Evolutionary conservation across 2,329 filamentous ascomycete genomes (phyloP), one percentile per base, ranked within the genome.

Genomic region (Fusarium sp.): DNA sequence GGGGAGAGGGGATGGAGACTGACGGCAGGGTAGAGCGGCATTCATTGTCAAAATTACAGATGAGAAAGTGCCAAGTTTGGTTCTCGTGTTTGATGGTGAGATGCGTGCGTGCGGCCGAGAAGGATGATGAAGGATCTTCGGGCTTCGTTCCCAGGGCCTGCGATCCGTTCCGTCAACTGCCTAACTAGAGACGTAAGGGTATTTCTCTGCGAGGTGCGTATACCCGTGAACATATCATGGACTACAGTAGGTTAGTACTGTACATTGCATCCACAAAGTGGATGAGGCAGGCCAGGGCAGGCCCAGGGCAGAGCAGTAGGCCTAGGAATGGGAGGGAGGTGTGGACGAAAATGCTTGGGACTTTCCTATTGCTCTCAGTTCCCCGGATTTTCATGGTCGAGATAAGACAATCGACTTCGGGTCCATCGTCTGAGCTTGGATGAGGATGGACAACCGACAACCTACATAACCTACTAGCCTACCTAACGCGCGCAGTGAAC

Each of bases 301-400:
- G 13, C 11, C 29, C 10, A 10, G 13, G 13, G 29, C 29, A 31
- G 29, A 11, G 29, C 29, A 31, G 13, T 27, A 27, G 25, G 25
- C 6, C 6, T 6, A 10, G 29, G 29, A 31, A 31, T 31, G 10
- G 48, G 48, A 42, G 39, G 42, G 52, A 46, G 55, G 65, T 66
- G 55, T 66, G 65, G 39, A 42, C 48, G 46, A 55, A 51, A 58
- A 18, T 21, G 18, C 29, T 37, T 49, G 31, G 51, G 43, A 61
- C 58, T 57, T 69, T 59, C 47, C 56, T 61, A 49, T 62, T 65
- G 48, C 51, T 58, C 23, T 66, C 49, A 42, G 48, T 68, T 63
- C 66, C 66, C 66, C 66, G 66, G 66, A 69, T 69, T 69, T 69
- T 67, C 66, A 23, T 37, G 51, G 52, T 56, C 43, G 46, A 48